A percentile compares a stretch with the other conserved stretches of the same genome.
Evolutionary conservation across 352 stramenopile genomes (phyloP).

Genomic region (Globisporangium nodosum): DNA sequence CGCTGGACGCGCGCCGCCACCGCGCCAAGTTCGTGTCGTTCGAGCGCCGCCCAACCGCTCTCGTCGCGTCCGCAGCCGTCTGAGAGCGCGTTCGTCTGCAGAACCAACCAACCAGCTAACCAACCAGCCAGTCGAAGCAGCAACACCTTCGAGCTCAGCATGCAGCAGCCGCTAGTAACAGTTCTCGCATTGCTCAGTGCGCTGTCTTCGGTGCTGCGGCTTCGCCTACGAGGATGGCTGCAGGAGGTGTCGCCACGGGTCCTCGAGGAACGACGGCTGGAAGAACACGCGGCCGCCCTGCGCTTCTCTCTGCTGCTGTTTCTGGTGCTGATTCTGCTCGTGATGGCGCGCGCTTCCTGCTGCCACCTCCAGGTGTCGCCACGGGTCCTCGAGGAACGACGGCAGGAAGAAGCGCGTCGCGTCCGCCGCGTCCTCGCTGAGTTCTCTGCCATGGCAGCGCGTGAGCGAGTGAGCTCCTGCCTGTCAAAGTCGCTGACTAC

Average conservation of each 20-base stretch:
- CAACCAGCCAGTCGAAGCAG: too few species aligned
- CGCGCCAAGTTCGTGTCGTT: slow-evolving; percentile 41
- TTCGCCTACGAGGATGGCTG: not conserved
- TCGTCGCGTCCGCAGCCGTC: slow-evolving; percentile 10
- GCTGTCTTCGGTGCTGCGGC: too few species aligned
- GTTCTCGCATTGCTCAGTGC: too few species aligned
- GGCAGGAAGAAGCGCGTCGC: slow-evolving; percentile 52
- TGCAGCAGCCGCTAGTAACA: too few species aligned
- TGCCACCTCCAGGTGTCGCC: slow-evolving; percentile 28
- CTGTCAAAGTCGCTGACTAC: too few species aligned
- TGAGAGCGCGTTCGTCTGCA: not conserved
- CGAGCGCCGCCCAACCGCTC: slow-evolving; percentile 13
- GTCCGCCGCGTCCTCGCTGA: slow-evolving; percentile 36
- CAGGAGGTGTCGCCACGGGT: slow-evolving; percentile 39
- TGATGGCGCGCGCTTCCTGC: not conserved
- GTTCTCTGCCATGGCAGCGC: slow-evolving; percentile 14
- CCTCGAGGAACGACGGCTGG: slow-evolving; percentile 58
- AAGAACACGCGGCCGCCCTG: slow-evolving; percentile 49
- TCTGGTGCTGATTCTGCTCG: slow-evolving; percentile 4
- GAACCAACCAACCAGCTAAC: too few species aligned
- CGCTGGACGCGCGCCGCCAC: slow-evolving; percentile 31
- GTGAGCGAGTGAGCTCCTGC: not conserved
- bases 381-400: slow-evolving; percentile 67
- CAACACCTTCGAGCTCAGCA: too few species aligned
- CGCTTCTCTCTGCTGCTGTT: slow-evolving; percentile 3